These are phyloP conservation scores for Cytospora mali DNA, from an alignment of 2,329 filamentous ascomycete genomes.

Conservation along the genomic window DNA sequence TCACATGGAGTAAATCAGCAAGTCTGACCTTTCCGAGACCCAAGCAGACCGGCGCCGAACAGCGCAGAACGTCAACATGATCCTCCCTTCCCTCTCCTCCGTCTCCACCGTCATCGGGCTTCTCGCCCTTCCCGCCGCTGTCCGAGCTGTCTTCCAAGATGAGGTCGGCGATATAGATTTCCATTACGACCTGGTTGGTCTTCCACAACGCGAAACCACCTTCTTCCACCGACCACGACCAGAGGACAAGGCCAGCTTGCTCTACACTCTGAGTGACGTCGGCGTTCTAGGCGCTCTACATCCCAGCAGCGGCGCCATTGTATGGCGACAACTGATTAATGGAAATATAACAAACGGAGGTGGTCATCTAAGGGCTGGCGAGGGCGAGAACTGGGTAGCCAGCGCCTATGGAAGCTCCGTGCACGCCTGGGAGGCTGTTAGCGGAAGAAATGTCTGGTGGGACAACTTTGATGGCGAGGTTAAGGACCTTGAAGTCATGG, in stretches of 20 bases:
- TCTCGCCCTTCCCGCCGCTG: conserved; percentile 49
- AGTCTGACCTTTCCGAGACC: neutral
- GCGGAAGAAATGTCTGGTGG: conserved; percentile 79
- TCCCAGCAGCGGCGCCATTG: conserved; percentile 77
- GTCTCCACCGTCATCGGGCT: conserved; percentile 35
- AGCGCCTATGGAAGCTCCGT: conserved; percentile 72
- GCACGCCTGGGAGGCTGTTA: conserved; percentile 80
- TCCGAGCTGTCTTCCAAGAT: conserved; percentile 78
- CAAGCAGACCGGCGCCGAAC: conserved; percentile 8
- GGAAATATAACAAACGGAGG: conserved; percentile 49
- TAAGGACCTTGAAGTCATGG: conserved; percentile 76
- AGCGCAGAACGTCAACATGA: conserved; percentile 24
- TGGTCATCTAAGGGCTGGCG: conserved; percentile 70
- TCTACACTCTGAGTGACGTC: conserved; percentile 89
- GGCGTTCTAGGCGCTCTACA: conserved; percentile 86
- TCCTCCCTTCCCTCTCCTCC: conserved; percentile 21
- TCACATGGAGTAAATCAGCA: neutral
- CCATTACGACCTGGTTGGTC: conserved; percentile 85
- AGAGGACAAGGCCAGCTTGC: conserved; percentile 80
- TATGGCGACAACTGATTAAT: conserved; percentile 83
- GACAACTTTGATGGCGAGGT: conserved; percentile 60
- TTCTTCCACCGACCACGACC: conserved; percentile 90
- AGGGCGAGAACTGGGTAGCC: conserved; percentile 76
- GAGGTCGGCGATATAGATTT: conserved; percentile 93
- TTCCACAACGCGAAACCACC: conserved; percentile 79